Conservation (phyloP, 2,329 filamentous ascomycete genomes). For the Penicillium corylophilum region DNA sequence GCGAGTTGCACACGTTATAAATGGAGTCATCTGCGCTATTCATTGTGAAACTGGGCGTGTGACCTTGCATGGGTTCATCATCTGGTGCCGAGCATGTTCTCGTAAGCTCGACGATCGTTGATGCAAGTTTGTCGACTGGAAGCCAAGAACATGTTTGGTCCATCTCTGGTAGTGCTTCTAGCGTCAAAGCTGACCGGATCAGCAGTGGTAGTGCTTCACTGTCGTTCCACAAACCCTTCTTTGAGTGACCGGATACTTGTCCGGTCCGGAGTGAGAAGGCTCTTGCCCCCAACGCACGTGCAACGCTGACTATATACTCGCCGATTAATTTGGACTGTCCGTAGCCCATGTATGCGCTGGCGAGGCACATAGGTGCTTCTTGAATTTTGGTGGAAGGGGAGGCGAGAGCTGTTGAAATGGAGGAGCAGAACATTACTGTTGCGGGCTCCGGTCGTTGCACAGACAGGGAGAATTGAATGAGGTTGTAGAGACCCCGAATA, state of each 20-base stretch:
- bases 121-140: conserved; percentile 31
- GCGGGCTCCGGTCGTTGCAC: conserved; percentile 32
- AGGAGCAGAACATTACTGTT: conserved; percentile 53
- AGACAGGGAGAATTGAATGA: conserved; percentile 48
- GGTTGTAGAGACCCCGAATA: conserved; percentile 45
- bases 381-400: conserved; percentile 7
- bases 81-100: conserved; percentile 10
- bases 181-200: conserved; percentile 31
- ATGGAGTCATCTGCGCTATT: conserved; percentile 23
- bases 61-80: not conserved
- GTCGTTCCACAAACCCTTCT: conserved; percentile 36
- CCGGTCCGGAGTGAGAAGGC: conserved; percentile 35
- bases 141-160: conserved; percentile 32
- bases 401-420: conserved; percentile 43
- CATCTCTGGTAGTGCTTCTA: conserved; percentile 27
- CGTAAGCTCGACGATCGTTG: conserved; percentile 27
- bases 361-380: conserved; percentile 17
- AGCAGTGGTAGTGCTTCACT: conserved; percentile 34
- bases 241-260: conserved; percentile 36
- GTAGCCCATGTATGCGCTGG: conserved; percentile 31
- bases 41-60: not conserved
- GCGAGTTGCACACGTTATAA: conserved; percentile 33
- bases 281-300: conserved; percentile 24
- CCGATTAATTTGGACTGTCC: conserved; percentile 35
- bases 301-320: conserved; percentile 31